Evolutionary conservation across 2,329 filamentous ascomycete genomes (phyloP), one percentile per base, ranked within the genome.

Genomic region (Boeremia exigua): DNA sequence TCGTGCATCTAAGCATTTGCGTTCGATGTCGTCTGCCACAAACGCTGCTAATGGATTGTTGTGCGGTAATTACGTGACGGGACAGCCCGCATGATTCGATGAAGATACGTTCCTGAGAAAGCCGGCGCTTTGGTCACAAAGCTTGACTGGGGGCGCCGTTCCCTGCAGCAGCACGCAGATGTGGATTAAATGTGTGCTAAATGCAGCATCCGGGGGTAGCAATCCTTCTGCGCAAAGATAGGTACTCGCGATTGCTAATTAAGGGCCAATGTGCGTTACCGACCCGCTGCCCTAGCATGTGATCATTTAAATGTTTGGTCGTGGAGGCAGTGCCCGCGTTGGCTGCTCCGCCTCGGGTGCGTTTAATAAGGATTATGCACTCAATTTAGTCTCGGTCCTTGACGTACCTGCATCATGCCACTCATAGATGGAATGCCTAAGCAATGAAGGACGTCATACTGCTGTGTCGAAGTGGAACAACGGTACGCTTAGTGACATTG

Each of bases 111-210:
- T 51, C 15, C 34, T 51, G 48, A 46, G 30, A 48, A 33, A 28
- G 37, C 47, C 42, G 47, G 47, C 53, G 43, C 27, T 17, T 5
- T 27, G 42, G 42, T 47, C 28, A 17, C 19, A 47, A 51, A 56
- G 47, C 53, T 56, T 56, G 47, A 46, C 42, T n/a, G 28, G 45
- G 19, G 30, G 53, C 42, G 47, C 40, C 30, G 36, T 45, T 28
- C 17, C 33, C 42, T 46, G 36, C 40, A 42, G 47, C 19, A 27
- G 37, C 30, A 15, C 30, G 47, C 30, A 29, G 30, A 38, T n/a
- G 45, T n/a, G 39, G 40, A 33, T 9, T 12, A 14, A 48, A 54
- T 50, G 5, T 42, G 46, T 45, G 46, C 40, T 55, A 42, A 55
- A 40, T 40, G 40, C 34, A 19, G 45, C 27, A 6, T 29, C 25